Base-by-base conservation (phyloP, 345 rosid genomes). In the Bruguiera sexangula region DNA sequence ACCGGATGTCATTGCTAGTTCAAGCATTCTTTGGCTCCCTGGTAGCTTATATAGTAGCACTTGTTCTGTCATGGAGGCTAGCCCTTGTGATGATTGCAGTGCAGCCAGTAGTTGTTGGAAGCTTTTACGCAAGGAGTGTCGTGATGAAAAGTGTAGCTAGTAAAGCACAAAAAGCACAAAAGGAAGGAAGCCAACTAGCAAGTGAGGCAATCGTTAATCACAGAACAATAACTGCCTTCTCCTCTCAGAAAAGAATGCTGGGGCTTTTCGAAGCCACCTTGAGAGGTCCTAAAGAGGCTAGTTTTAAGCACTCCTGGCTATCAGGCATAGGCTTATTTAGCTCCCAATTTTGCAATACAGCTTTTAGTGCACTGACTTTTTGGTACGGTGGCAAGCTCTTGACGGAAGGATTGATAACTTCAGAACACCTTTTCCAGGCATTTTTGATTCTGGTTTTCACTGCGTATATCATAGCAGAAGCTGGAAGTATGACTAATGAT, bases 351-450 rank as follows among this genome's bases (percentile, higher is more conserved):
- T 83, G 80, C 53, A 83, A 77, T 83, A 84, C 90, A 6, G 86
- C 87, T 56, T 75, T 85, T 2, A 73, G 86, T 7, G 87, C 90
- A 74, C 60, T 88, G 62, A 85, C 87, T 66, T 83, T 64, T 68
- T 86, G 90, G 93, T 83, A 85, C 27, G 90, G 90, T 4, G 93
- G 90, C 52, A 88, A 74, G 76, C 87, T 88, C 50, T 70, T 88
- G 59, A 78, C 64, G 4, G 26, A 81, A 56, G 76, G 54, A 31
- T 6, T 39, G 54, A 78, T 86, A 60, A 50, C 80, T 8, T 62
- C 90, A 5, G 85, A 82, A 58, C 77, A 79, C 52, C 88, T 88
- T 36, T 88, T 86, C 77, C 90, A 86, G 50, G 81, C 86, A 8
- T 88, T 80, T 73, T 57, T 88, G 60, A 82, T 79, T 63, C 72